Base-by-base conservation (phyloP, 257 asterid genomes). In the Jacaranda copaia region DNA sequence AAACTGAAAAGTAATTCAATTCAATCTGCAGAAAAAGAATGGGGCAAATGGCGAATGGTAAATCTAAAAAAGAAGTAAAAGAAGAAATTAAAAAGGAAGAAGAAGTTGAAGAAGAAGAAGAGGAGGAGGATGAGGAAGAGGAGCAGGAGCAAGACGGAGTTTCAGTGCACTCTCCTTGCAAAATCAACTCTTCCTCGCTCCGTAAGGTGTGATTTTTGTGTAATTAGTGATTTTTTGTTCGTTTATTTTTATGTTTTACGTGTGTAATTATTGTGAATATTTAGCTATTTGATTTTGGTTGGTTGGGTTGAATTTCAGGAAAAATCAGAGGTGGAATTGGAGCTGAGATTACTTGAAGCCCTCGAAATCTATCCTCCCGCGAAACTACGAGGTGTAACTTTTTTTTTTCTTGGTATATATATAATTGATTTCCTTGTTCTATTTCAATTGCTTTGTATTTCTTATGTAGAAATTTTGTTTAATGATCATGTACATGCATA, bases 161-260 rank as follows among this genome's bases (percentile, higher is more conserved):
- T 60, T 93, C 97, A 10, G 99, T 93, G 11, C 97, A 93, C 82
- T 93, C 97, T 63, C 98, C 98, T 49, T 91, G 97, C 91, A 95
- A 91, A 82, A 90, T 90, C 75, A 82, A 89, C 32, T 72, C 84
- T 61, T 82, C 97, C 11, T 82, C 97, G 7, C 87, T 78, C 55
- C 85, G 84, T 40, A 87, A 90, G 92, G 98, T 91, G 18, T 61
- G 2, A 0, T 63, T 4, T 6, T 66, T 36, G 49, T 14, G 35
- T 15, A 25, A 25, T 14, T 32, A 6, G 2, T 25, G 2, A 0
- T 25, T 25, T 25, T 73, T 20, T 7, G 5, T 60, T 59, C 10
- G 2, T 46, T 6, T 66, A 9, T 18, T 10, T 9, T 45, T 61
- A 19, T 76, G 1, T 14, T 36, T 32, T 42, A 16, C n/a, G 42